Evolutionary conservation across 148 eudicot species (phyloP), one percentile per base, ranked within the genome.

Genomic region (Vaccinium macrocarpon): DNA sequence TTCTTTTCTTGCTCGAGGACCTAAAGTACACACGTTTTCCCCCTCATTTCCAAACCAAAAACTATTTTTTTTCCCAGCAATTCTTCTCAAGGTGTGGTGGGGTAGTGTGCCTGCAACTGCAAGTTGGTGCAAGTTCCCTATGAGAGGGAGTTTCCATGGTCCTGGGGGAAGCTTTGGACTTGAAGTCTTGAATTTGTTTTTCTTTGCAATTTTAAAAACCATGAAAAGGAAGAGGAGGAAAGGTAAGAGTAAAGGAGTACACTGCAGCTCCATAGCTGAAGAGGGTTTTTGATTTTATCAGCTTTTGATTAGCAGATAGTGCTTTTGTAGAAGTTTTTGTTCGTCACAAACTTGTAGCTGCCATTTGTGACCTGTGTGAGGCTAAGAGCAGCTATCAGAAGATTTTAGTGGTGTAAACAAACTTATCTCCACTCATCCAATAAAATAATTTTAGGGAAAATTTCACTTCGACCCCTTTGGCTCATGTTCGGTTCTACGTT

Each of bases 121-220:
- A n/a, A 76, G 79, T 10, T 76, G 79, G 32, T 76, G 56, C 19
- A 76, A n/a, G 79, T 76, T 76, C 5, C 79, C 79, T 48, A 76
- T 49, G 56, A 76, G 79, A n/a, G 79, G 79, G 52, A 76, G 56
- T 5, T n/a, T 50, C 79, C 35, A 5, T 76, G 79, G 79, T 32
- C 55, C 55, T 11, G 79, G 79, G 12, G 79, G 79, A 49, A 76
- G 79, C 79, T 49, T 76, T 49, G 56, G 32, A n/a, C 14, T 76
- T 14, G 35, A 12, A n/a, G 32, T 76, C 29, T n/a, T 76, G 57
- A 35, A 4, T 49, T 5, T 21, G 29, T 7, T 75, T 46, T 18
- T 46, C 27, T 75, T 75, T 8, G 50, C 10, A 46, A 18, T 42
- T 76, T 12, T 49, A 32, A n/a, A n/a, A 11, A 23, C 35, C 32